These are phyloP conservation scores for Oenanthe sinensis DNA, from an alignment of 129 eudicot genomes.

Conservation along the genomic window DNA sequence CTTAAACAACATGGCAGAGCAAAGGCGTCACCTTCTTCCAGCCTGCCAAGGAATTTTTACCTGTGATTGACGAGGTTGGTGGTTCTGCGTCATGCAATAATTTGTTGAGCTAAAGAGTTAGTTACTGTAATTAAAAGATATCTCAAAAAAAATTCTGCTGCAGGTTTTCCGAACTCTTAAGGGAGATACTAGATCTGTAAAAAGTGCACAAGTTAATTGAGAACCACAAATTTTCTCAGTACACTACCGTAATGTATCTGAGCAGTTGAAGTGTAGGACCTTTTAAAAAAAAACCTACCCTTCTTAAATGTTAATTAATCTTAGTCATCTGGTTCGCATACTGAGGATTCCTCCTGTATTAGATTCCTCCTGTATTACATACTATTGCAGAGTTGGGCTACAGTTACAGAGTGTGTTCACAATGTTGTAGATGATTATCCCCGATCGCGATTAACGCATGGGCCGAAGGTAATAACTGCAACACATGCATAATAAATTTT, in stretches of 20 bases:
- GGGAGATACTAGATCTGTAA: constrained; percentile 50
- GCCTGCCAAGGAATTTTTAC: constrained; percentile 83
- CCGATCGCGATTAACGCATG: constrained; percentile 68
- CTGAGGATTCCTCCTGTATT: not conserved
- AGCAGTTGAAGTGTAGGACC: constrained; percentile 39
- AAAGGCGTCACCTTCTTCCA: constrained; percentile 71
- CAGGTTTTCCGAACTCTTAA: constrained; percentile 81
- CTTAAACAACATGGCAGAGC: constrained; percentile 32
- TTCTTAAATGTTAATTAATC: not conserved
- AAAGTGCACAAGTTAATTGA: constrained; percentile 84
- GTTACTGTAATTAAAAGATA: not conserved
- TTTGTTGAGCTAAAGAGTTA: not conserved
- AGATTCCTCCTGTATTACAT: too few relatives aligned
- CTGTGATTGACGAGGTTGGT: constrained; percentile 74
- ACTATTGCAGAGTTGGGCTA: constrained; percentile 55
- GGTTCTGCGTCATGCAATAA: not conserved
- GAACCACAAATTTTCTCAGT: constrained; percentile 93
- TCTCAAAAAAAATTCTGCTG: not conserved
- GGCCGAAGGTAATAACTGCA: constrained; percentile 60
- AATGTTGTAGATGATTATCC: constrained; percentile 71
- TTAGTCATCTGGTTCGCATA: not conserved
- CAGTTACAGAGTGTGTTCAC: too few relatives aligned
- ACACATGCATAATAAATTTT: not conserved
- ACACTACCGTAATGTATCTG: constrained; percentile 94
- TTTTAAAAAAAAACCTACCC: not conserved